A percentile compares a stretch with the other conserved stretches of the same genome.
phyloP scores from a whole-genome alignment of 352 stramenopile species.

The Phytopythium cucurbitacearum region DNA sequence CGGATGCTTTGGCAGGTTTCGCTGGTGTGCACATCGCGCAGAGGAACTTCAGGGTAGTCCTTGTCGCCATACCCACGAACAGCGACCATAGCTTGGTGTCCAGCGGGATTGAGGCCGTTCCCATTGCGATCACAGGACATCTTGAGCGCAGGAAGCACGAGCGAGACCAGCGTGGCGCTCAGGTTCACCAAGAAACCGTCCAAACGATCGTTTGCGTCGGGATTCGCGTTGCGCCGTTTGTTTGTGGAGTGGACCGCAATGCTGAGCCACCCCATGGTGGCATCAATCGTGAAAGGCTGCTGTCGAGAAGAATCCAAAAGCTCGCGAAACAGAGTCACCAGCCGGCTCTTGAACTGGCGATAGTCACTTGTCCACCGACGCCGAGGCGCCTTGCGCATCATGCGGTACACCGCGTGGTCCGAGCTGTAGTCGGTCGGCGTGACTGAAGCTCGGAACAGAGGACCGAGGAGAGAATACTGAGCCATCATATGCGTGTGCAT shows the following conservation, averaged over 20 bases:
- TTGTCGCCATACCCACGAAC: conserved; percentile 43
- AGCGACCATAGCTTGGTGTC: conserved; percentile 42
- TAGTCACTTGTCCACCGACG: conserved; percentile 44
- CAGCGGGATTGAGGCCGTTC: conserved; percentile 16
- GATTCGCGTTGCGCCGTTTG: conserved; percentile 32
- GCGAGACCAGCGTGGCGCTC: conserved; percentile 34
- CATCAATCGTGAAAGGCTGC: conserved; percentile 44
- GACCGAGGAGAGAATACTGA: conserved; percentile 51
- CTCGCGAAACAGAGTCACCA: conserved; percentile 22
- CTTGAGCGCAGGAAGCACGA: conserved; percentile 31
- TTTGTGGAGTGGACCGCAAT: conserved; percentile 35
- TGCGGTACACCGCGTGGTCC: conserved; percentile 13
- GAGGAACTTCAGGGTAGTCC: conserved; percentile 23
- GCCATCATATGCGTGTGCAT: conserved; percentile 46
- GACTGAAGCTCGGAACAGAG: conserved; percentile 53
- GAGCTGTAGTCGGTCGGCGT: conserved; percentile 46
- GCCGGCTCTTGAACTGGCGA: conserved; percentile 16
- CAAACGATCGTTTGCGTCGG: conserved; percentile 38
- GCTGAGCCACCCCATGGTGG: conserved; percentile 54
- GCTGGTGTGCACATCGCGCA: conserved; percentile 17
- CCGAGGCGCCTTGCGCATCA: conserved; percentile 16
- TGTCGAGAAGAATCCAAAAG: conserved; percentile 32
- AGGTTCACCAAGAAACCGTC: conserved; percentile 74
- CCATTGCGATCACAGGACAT: conserved; percentile 3
- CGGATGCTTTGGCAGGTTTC: conserved; percentile 2